phyloP scores from a whole-genome alignment of 163 green algal species.

The Chloromonas sp. region DNA sequence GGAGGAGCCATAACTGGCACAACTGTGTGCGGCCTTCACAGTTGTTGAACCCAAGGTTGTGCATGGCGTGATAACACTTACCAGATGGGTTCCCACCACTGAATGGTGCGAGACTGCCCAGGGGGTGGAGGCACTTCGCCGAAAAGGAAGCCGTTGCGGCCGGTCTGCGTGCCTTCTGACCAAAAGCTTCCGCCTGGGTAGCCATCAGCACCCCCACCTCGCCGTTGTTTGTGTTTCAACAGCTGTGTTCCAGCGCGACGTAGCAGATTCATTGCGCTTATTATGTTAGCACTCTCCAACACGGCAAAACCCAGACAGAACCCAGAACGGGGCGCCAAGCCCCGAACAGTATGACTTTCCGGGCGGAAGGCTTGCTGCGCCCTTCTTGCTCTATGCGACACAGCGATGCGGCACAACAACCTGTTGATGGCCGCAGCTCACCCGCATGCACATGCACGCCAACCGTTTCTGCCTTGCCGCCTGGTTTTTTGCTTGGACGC shows the following conservation, averaged over 20 bases:
- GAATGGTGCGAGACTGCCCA: slow-evolving; percentile 65
- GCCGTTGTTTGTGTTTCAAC: background rate
- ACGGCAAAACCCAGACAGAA: too few species aligned
- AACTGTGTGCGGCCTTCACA: too few species aligned
- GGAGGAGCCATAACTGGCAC: background rate
- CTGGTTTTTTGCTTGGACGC: too few species aligned
- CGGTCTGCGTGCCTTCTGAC: slow-evolving; percentile 69
- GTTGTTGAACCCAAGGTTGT: too few species aligned
- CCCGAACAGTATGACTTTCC: too few species aligned
- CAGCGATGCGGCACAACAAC: too few species aligned
- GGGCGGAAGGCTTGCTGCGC: too few species aligned
- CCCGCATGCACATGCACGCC: too few species aligned
- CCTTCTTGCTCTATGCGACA: too few species aligned
- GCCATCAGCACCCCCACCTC: slow-evolving; percentile 17
- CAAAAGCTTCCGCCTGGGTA: slow-evolving; percentile 70
- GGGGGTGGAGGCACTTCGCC: slow-evolving; percentile 70
- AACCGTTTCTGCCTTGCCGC: too few species aligned
- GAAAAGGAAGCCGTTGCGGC: slow-evolving; percentile 73
- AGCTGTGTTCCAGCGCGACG: background rate
- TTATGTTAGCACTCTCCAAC: background rate
- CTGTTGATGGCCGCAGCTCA: too few species aligned
- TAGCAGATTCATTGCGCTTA: background rate
- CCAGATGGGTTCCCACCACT: slow-evolving; percentile 83
- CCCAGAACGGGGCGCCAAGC: too few species aligned
- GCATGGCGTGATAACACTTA: slow-evolving; percentile 36